Percentiles rank a stretch among this genome's conserved stretches.
Conservation (phyloP, 352 stramenopile genomes). For the Globisporangium orthogonon region DNA sequence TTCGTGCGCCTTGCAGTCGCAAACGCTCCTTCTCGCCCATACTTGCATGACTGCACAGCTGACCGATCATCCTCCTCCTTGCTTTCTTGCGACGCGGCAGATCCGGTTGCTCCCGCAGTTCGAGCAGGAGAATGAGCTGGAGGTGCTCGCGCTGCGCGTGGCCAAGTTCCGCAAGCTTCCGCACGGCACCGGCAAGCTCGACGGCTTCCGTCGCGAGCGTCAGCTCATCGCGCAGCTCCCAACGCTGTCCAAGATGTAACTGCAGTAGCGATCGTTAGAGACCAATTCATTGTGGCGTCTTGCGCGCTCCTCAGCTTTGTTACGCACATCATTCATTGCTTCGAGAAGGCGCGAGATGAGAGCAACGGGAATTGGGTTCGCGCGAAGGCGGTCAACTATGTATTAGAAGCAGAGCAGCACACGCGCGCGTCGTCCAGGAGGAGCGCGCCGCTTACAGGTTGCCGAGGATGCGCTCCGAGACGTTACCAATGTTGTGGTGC, state of each 20-base stretch:
- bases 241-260: slow-evolving; percentile 65
- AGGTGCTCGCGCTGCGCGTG: slow-evolving; percentile 51
- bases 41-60: too few relatives aligned
- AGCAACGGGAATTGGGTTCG: too few relatives aligned
- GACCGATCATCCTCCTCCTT: background rate
- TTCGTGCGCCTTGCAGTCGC: background rate
- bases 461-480: slow-evolving; percentile 89
- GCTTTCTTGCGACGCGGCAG: slow-evolving; percentile 4
- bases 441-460: slow-evolving; percentile 68
- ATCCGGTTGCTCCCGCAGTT: slow-evolving; percentile 35
- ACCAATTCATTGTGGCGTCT: too few relatives aligned
- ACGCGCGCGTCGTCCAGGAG: too few relatives aligned
- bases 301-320: too few relatives aligned
- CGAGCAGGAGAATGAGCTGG: slow-evolving; percentile 49
- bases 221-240: slow-evolving; percentile 62
- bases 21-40: too few relatives aligned
- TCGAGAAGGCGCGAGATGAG: too few relatives aligned
- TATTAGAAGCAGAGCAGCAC: background rate
- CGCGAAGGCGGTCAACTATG: background rate
- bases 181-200: slow-evolving; percentile 11
- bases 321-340: too few relatives aligned
- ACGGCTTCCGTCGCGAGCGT: slow-evolving; percentile 35
- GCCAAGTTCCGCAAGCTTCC: slow-evolving; percentile 75
- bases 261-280: background rate
- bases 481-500: slow-evolving; percentile 96